A percentile compares a stretch with the other conserved stretches of the same genome.
Conservation (phyloP, 257 asterid species). For the Dorcoceras hygrometricum region DNA sequence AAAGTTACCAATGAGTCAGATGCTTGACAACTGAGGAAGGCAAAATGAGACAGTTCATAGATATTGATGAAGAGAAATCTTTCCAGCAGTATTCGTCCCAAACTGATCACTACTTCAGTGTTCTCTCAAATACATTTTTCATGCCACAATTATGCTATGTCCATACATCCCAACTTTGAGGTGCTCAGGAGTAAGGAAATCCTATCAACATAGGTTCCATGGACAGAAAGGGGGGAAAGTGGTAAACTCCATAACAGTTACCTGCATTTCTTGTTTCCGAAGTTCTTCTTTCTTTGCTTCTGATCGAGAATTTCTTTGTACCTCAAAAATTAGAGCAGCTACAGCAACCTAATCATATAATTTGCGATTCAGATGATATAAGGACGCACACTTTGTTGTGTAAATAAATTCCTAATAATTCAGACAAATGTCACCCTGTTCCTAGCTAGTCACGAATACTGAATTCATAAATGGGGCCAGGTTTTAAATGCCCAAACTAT, state of each 20-base stretch:
- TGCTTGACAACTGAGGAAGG: not conserved
- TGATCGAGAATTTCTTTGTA: constrained; percentile 75
- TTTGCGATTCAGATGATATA: not conserved
- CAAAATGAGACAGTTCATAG: too few relatives aligned
- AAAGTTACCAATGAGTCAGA: not conserved
- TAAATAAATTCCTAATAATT: not conserved
- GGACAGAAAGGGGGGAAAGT: not conserved
- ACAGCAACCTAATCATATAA: constrained; percentile 60
- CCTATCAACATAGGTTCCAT: not conserved
- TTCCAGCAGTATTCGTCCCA: not conserved
- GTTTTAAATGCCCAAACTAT: not conserved
- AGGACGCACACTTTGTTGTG: not conserved
- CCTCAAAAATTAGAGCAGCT: constrained; percentile 64
- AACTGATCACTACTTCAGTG: too few relatives aligned
- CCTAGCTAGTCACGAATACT: not conserved
- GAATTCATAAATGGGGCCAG: not conserved
- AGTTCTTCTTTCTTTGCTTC: constrained; percentile 87
- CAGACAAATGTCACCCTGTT: not conserved
- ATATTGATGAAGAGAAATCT: not conserved
- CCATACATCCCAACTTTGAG: not conserved
- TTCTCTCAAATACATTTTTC: not conserved
- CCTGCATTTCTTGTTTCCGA: constrained; percentile 69
- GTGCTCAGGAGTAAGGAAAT: not conserved
- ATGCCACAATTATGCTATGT: not conserved
- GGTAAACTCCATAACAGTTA: constrained; percentile 20